phyloP scores from a whole-genome alignment of 257 asterid species.

The Avicennia marina region DNA sequence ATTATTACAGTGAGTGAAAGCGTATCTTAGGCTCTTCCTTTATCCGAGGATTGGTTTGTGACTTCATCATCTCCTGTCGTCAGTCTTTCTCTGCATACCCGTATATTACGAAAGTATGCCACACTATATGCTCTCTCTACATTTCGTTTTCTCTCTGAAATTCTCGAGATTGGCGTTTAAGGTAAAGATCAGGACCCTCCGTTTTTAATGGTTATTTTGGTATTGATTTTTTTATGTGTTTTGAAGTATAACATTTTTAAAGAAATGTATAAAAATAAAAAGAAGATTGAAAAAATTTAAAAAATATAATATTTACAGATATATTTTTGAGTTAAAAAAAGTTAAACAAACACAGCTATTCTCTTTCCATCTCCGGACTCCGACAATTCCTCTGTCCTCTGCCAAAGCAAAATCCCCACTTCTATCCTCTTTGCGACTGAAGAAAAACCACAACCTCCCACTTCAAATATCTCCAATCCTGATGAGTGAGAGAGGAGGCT shows the following conservation, averaged over 20 bases:
- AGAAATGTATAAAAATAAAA: too few species aligned
- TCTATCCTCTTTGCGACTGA: neutral
- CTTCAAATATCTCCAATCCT: slow-evolving; percentile 19
- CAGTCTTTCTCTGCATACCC: slow-evolving; percentile 5
- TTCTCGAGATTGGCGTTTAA: slow-evolving; percentile 37
- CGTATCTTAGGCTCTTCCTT: slow-evolving; percentile 3
- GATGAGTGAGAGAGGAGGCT: slow-evolving; percentile 73
- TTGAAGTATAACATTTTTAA: too few species aligned
- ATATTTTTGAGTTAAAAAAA: too few species aligned
- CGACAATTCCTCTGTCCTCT: too few species aligned
- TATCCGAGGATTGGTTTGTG: slow-evolving; percentile 9
- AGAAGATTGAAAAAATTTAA: too few species aligned
- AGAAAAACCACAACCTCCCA: neutral
- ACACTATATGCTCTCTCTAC: slow-evolving; percentile 42
- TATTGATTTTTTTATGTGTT: too few species aligned
- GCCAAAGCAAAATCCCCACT: neutral
- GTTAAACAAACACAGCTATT: too few species aligned
- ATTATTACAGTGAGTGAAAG: neutral
- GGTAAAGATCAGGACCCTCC: slow-evolving; percentile 28
- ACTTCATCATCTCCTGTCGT: neutral
- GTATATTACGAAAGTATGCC: neutral
- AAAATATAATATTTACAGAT: too few species aligned
- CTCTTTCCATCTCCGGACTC: slow-evolving; percentile 6
- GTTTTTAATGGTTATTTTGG: too few species aligned
- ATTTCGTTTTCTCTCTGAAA: slow-evolving; percentile 47